Evolutionary conservation across 768 basidiomycete genomes (phyloP).

Genomic region (Leccinum longicurvipes): DNA sequence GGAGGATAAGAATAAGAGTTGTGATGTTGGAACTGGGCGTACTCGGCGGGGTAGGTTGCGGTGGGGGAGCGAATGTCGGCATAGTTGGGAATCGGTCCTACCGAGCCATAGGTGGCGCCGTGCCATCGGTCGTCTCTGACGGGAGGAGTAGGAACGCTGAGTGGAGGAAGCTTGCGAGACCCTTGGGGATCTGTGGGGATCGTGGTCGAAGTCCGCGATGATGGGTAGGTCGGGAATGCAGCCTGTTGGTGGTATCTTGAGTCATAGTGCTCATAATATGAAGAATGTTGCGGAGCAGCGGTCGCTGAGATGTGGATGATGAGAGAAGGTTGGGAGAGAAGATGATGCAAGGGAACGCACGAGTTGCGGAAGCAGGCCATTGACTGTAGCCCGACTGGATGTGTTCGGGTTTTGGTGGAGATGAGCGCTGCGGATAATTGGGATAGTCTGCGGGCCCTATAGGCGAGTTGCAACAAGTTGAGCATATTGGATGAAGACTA

Average conservation of each 20-base stretch:
- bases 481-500: conserved; percentile 53
- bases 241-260: conserved; percentile 40
- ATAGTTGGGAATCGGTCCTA: conserved; percentile 35
- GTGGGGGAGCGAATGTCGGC: conserved; percentile 60
- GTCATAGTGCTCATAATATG: conserved; percentile 56
- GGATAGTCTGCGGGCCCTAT: conserved; percentile 59
- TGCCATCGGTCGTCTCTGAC: conserved; percentile 51
- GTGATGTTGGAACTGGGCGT: conserved; percentile 44
- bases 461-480: conserved; percentile 53
- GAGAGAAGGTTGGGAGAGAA: conserved; percentile 1
- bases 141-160: conserved; percentile 40
- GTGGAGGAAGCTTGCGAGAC: conserved; percentile 58
- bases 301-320: conserved; percentile 14
- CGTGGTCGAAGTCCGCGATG: conserved; percentile 47
- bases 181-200: conserved; percentile 47
- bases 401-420: conserved; percentile 58
- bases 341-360: conserved; percentile 31
- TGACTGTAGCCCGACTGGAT: conserved; percentile 47
- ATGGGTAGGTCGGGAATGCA: conserved; percentile 44
- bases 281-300: conserved; percentile 48
- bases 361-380: conserved; percentile 33
- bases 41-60: conserved; percentile 56
- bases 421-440: conserved; percentile 62
- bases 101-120: conserved; percentile 36
- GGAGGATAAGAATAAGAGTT: conserved; percentile 32